Evolutionary conservation across 345 rosid species (phyloP), one percentile per base, ranked within the genome.

Genomic region (Gossypioides kirkii): DNA sequence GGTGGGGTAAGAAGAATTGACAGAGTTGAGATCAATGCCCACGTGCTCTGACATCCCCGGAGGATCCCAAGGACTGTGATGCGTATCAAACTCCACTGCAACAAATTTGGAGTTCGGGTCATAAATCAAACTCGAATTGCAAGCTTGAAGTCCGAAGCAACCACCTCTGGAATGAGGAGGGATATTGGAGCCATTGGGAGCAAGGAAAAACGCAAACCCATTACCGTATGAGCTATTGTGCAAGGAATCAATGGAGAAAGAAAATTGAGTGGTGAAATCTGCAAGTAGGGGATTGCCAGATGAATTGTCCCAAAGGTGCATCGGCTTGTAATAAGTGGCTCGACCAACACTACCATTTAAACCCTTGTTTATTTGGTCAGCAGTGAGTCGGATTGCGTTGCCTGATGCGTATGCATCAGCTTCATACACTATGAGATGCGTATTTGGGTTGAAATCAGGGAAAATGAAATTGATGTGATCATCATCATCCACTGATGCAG

Each of bases 181-280:
- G 26, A 82, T 7, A 20, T 71, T 65, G 65, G 72, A 74, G 52
- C 70, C 67, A 1, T 73, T 71, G 0, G 81, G 83, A 42, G 82
- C 82, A 8, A 84, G 80, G 71, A 87, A 87, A 78, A 87, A 87
- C 0, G 78, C 73, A 13, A 85, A 20, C 2, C 87, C 85, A 3
- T 53, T 42, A 5, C 75, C 83, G 17, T 69, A 0, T 0, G 59
- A 1, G 1, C 20, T 28, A 0, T 5, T 45, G 3, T 47, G 22
- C 0, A 71, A 32, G 23, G 58, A 49, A 47, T 86, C 77, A 8
- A 85, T 76, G 25, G 6, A 13, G 66, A 87, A 79, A 32, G 84
- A 50, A 60, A 85, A 83, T 58, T 42, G 82, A 36, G 80, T 74
- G 2, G 70, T 55, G 75, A 87, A 85, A 52, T 87, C 86, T 10